A percentile compares a stretch with the other conserved stretches of the same genome.
Conservation (phyloP, 1,139 yeast species). For the Arxiozyma heterogenica region DNA sequence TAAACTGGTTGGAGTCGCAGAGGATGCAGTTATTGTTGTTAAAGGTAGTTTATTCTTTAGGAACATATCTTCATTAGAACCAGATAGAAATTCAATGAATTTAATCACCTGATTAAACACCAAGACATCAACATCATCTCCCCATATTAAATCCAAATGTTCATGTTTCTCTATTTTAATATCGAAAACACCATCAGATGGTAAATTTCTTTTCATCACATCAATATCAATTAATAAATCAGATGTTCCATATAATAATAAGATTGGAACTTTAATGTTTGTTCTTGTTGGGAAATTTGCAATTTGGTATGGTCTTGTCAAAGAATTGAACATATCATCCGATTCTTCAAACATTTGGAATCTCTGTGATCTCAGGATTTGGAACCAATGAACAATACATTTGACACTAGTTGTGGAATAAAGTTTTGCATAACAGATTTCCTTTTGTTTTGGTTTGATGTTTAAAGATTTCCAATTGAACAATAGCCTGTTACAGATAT, state of each 20-base stretch:
- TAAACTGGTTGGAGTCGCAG: background rate
- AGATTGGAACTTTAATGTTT: slow-evolving; percentile 61
- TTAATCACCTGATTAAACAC: slow-evolving; percentile 48
- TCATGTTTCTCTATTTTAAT: slow-evolving; percentile 42
- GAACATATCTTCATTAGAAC: background rate
- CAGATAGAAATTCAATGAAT: slow-evolving; percentile 28
- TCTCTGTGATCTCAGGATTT: slow-evolving; percentile 67
- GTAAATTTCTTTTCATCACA: slow-evolving; percentile 43
- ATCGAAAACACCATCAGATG: slow-evolving; percentile 28
- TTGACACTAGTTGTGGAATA: slow-evolving; percentile 89
- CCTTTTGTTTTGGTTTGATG: slow-evolving; percentile 62
- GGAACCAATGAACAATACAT: slow-evolving; percentile 94
- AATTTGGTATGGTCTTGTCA: slow-evolving; percentile 38
- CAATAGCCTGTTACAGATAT: slow-evolving; percentile 51
- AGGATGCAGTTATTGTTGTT: background rate
- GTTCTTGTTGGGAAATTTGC: slow-evolving; percentile 45
- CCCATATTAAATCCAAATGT: slow-evolving; percentile 89
- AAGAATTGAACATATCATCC: slow-evolving; percentile 30
- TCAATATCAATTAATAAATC: slow-evolving; percentile 84
- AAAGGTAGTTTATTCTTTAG: background rate
- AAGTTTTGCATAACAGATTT: slow-evolving; percentile 70
- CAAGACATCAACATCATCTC: slow-evolving; percentile 48
- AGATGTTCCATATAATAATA: slow-evolving; percentile 65
- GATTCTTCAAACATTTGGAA: slow-evolving; percentile 85
- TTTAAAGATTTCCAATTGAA: slow-evolving; percentile 74